Percentiles rank a stretch among this genome's conserved stretches.
Conservation (phyloP, 1,284 basidiomycete species). For the Mycosarcoma maydis region DNA sequence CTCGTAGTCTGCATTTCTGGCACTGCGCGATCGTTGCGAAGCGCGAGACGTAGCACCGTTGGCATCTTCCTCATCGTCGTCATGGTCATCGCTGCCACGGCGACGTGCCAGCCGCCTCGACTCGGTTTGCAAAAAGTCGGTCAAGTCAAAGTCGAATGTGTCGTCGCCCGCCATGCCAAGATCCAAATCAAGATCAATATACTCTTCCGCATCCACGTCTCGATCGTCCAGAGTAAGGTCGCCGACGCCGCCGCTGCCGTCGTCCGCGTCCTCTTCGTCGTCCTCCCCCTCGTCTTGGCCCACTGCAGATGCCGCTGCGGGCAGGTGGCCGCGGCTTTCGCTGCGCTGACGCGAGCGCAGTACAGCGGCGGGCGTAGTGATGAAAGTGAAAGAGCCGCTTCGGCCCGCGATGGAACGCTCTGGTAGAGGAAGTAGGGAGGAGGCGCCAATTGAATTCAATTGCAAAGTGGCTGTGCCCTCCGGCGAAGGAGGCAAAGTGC, state of each 20-base stretch:
- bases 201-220: conserved; percentile 28
- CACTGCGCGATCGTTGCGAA: conserved; percentile 1
- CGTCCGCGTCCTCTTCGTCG: too few species aligned
- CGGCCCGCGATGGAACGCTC: conserved; percentile 16
- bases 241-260: too few species aligned
- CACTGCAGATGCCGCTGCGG: not conserved
- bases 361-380: conserved; percentile 37
- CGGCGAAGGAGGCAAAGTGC: conserved; percentile 8
- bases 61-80: conserved; percentile 1
- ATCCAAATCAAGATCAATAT: conserved; percentile 34
- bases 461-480: not conserved
- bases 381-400: conserved; percentile 37
- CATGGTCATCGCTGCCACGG: not conserved
- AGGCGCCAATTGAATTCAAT: not conserved
- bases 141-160: conserved; percentile 37
- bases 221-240: conserved; percentile 7
- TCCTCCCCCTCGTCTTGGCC: not conserved
- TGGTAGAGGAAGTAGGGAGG: conserved; percentile 9
- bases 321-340: conserved; percentile 14
- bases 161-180: conserved; percentile 32
- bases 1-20: not conserved
- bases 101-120: conserved; percentile 12
- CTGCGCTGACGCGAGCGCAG: conserved; percentile 29
- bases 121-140: conserved; percentile 29
- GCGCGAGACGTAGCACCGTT: conserved; percentile 1